phyloP scores from a whole-genome alignment of 1,284 basidiomycete species.

The Heterobasidion irregulare region DNA sequence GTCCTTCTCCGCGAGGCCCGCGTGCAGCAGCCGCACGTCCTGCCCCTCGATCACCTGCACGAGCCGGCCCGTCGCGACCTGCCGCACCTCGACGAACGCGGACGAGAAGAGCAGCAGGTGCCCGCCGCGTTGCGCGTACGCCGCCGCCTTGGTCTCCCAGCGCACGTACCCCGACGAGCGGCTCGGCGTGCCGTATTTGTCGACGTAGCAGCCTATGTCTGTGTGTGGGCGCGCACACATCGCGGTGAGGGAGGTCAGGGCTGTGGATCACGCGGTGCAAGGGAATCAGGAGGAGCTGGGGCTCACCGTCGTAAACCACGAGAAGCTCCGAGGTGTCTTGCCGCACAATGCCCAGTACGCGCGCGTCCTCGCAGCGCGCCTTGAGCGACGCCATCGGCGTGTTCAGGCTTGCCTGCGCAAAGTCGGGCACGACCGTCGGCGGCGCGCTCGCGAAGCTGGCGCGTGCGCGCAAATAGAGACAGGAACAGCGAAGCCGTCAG shows the following conservation, averaged over 20 bases:
- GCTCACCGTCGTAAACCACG: constrained; percentile 65
- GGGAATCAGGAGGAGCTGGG: not conserved
- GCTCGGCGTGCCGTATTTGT: constrained; percentile 54
- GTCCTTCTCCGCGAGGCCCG: constrained; percentile 30
- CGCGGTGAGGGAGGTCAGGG: not conserved
- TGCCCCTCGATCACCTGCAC: constrained; percentile 66
- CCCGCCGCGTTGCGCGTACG: constrained; percentile 49
- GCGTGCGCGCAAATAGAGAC: constrained; percentile 18
- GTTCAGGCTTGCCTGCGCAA: constrained; percentile 34
- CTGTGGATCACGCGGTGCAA: not conserved
- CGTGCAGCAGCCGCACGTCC: constrained; percentile 57
- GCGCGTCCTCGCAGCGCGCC: constrained; percentile 45
- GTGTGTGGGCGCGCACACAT: not conserved
- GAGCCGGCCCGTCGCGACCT: constrained; percentile 50
- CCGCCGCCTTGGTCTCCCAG: constrained; percentile 62
- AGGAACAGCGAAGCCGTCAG: not conserved
- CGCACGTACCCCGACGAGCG: constrained; percentile 57
- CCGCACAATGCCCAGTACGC: constrained; percentile 58
- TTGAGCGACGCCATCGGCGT: constrained; percentile 45
- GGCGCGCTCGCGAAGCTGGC: constrained; percentile 24
- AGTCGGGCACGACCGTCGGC: constrained; percentile 52
- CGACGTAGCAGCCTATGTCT: constrained; percentile 65
- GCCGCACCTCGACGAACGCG: constrained; percentile 66
- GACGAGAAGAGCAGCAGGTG: constrained; percentile 65
- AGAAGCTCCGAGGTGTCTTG: constrained; percentile 51